These are phyloP conservation scores for Graphilbum ipis-grandicollis DNA, from an alignment of 2,329 filamentous ascomycete species.

Conservation along the genomic window DNA sequence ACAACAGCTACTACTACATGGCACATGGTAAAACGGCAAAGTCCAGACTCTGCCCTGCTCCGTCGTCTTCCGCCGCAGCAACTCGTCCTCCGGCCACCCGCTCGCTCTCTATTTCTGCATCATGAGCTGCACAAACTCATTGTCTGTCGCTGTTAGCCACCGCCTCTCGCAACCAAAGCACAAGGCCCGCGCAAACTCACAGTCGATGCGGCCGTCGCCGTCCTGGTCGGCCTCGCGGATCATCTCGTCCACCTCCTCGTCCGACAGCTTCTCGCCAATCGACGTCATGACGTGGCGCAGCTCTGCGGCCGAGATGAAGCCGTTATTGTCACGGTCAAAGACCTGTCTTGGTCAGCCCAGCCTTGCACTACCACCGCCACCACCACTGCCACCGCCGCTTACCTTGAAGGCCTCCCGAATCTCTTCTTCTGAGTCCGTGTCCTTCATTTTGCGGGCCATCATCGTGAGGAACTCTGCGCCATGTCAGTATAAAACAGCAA, in stretches of 20 bases:
- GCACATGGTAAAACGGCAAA: too few relatives aligned
- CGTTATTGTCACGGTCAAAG: constrained; percentile 83
- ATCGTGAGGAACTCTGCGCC: constrained; percentile 88
- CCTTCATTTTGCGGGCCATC: constrained; percentile 93
- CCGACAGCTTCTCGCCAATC: constrained; percentile 79
- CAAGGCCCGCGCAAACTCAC: too few relatives aligned
- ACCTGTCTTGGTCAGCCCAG: too few relatives aligned
- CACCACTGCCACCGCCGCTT: too few relatives aligned
- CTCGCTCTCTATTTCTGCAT: constrained; percentile 62
- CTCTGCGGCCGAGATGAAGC: constrained; percentile 78
- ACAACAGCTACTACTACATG: too few relatives aligned
- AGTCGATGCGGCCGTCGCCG: constrained; percentile 76
- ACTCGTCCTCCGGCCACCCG: background rate
- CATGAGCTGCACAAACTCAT: constrained; percentile 89
- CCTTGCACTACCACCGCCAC: too few relatives aligned
- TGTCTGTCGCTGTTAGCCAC: constrained; percentile 40
- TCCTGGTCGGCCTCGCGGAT: constrained; percentile 84
- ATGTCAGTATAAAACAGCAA: too few relatives aligned
- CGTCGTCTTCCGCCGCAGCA: too few relatives aligned
- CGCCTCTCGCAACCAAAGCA: too few relatives aligned
- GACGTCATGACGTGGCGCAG: constrained; percentile 84
- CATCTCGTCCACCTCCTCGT: constrained; percentile 87
- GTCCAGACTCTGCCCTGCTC: too few relatives aligned
- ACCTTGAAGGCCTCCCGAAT: constrained; percentile 83
- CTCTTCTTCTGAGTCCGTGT: constrained; percentile 81